Conservation (phyloP, 2,329 filamentous ascomycete species). For the Cladosporium austrohemisphaericum region DNA sequence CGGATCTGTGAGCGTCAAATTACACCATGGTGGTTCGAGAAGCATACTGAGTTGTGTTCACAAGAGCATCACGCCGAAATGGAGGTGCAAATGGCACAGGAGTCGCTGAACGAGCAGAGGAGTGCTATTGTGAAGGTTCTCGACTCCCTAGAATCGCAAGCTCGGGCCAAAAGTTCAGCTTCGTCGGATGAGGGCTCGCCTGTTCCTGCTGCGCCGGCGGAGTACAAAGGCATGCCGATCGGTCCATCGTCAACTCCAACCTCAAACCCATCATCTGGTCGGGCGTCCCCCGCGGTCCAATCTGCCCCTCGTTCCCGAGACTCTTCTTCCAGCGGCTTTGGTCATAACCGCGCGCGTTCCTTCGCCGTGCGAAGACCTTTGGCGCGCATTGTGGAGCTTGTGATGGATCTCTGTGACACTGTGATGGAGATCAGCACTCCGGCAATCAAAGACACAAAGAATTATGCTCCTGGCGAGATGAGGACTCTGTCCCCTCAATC, state of each 20-base stretch:
- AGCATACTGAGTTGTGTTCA: constrained; percentile 92
- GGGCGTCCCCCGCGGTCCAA: constrained; percentile 65
- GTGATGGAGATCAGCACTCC: constrained; percentile 92
- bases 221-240: constrained; percentile 86
- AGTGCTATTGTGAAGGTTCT: constrained; percentile 93
- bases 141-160: constrained; percentile 80
- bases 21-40: constrained; percentile 99
- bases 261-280: constrained; percentile 63
- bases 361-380: constrained; percentile 89
- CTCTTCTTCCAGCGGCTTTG: constrained; percentile 61
- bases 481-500: constrained; percentile 94
- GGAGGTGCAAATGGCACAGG: constrained; percentile 95
- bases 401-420: constrained; percentile 93
- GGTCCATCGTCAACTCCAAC: constrained; percentile 66
- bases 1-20: constrained; percentile 97
- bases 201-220: constrained; percentile 46
- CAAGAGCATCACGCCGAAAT: constrained; percentile 96
- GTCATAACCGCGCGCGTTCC: constrained; percentile 76
- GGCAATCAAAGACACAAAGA: constrained; percentile 78
- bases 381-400: constrained; percentile 87
- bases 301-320: constrained; percentile 62
- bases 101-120: constrained; percentile 85
- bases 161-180: constrained; percentile 55
- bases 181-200: constrained; percentile 49
- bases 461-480: constrained; percentile 67